phyloP scores from a whole-genome alignment of 2,329 filamentous ascomycete species.

The Trichophyton mentagrophytes region DNA sequence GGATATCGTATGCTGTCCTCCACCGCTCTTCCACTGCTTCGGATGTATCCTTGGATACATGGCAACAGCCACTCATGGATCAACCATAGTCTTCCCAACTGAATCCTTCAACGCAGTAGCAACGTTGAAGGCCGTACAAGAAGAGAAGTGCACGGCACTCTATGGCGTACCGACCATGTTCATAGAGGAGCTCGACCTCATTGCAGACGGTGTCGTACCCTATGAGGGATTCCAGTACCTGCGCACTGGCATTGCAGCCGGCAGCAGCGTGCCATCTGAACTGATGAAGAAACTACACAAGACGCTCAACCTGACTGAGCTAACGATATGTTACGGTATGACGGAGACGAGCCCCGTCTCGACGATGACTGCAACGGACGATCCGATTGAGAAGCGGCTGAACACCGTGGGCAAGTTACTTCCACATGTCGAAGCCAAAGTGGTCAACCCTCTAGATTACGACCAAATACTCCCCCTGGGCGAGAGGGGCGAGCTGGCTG shows the following conservation, averaged over 20 bases:
- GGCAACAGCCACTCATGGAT: constrained; percentile 74
- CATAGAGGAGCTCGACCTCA: constrained; percentile 67
- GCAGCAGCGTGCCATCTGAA: constrained; percentile 68
- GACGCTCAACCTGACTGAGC: constrained; percentile 60
- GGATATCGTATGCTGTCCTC: constrained; percentile 57
- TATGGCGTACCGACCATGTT: constrained; percentile 96
- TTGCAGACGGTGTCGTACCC: constrained; percentile 41
- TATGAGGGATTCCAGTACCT: constrained; percentile 50
- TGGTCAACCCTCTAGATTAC: constrained; percentile 58
- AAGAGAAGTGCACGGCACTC: constrained; percentile 53
- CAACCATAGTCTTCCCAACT: constrained; percentile 69
- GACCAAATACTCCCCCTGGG: constrained; percentile 48
- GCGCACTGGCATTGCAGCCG: constrained; percentile 83
- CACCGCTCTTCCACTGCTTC: constrained; percentile 58
- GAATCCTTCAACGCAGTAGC: constrained; percentile 76
- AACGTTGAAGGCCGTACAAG: constrained; percentile 51
- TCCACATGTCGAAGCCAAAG: constrained; percentile 67
- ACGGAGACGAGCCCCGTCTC: constrained; percentile 66
- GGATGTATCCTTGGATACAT: constrained; percentile 88
- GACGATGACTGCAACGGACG: constrained; percentile 67
- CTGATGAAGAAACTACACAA: constrained; percentile 56
- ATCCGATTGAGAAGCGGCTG: constrained; percentile 60
- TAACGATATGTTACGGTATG: constrained; percentile 96
- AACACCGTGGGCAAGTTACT: constrained; percentile 66
- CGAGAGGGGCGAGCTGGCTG: constrained; percentile 65